phyloP scores from a whole-genome alignment of 176 grass and related monocot genomes.

The Musa beccarii region DNA sequence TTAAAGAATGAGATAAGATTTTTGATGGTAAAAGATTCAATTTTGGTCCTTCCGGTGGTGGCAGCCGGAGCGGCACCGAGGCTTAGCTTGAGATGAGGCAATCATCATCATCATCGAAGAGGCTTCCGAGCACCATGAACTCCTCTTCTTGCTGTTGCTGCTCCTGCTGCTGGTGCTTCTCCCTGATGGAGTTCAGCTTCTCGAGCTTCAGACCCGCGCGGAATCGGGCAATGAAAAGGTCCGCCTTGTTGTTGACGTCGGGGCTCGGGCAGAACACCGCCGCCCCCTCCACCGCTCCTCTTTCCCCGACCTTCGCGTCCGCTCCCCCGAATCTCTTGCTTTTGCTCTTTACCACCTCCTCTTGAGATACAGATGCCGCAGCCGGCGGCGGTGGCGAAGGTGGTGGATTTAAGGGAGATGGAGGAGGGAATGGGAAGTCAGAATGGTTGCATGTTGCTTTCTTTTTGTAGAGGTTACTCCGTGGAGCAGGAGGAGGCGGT shows the following conservation, averaged over 20 bases:
- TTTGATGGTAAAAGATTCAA: neutral
- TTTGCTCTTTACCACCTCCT: conserved; percentile 5
- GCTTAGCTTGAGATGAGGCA: neutral
- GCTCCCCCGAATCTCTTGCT: neutral
- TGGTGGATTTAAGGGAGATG: conserved; percentile 29
- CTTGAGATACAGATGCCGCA: conserved; percentile 1
- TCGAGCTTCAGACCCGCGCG: conserved; percentile 64
- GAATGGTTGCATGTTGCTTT: conserved; percentile 11
- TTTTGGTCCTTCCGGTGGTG: neutral
- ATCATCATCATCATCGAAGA: neutral
- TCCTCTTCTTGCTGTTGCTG: neutral
- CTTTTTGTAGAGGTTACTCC: neutral
- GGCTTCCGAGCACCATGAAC: neutral
- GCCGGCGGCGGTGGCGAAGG: conserved; percentile 33
- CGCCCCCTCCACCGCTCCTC: conserved; percentile 24
- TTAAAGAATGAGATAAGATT: too few relatives aligned
- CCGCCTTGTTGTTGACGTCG: conserved; percentile 88
- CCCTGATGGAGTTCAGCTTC: conserved; percentile 72
- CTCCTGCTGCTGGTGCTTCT: conserved; percentile 33
- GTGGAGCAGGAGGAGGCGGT: conserved; percentile 12
- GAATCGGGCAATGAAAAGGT: conserved; percentile 67
- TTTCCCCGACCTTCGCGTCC: neutral
- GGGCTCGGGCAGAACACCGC: conserved; percentile 70
- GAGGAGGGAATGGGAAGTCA: neutral
- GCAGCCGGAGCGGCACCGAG: neutral